Conservation (phyloP, 2,329 filamentous ascomycete genomes). For the Colletotrichum chrysophilum region DNA sequence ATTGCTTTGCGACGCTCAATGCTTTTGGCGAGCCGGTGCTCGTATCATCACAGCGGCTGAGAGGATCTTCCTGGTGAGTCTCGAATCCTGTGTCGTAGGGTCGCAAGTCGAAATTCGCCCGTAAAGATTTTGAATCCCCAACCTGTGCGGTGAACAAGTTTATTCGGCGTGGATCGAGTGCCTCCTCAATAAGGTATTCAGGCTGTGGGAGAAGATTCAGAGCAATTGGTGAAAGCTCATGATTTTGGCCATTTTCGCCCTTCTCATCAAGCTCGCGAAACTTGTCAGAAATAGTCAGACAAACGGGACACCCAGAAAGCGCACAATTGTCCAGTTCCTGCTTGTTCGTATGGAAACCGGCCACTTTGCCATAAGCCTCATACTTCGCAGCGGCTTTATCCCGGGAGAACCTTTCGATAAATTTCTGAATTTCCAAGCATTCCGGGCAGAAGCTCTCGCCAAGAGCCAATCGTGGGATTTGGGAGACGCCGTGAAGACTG, state of each 20-base stretch:
- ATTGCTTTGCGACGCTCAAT: background rate
- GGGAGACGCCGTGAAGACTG: accelerated
- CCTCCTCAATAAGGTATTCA: background rate
- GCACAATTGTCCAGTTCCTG: background rate
- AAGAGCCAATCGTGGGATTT: background rate
- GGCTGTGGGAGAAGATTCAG: too few species aligned
- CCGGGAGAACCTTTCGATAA: accelerated
- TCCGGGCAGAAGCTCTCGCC: background rate
- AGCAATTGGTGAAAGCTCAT: too few species aligned
- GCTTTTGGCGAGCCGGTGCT: background rate
- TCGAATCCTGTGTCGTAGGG: background rate
- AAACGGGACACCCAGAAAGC: accelerated
- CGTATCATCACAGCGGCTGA: accelerated
- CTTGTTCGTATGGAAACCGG: background rate
- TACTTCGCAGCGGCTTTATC: background rate
- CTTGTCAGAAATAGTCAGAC: background rate
- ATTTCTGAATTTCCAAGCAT: background rate
- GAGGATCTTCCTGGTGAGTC: background rate
- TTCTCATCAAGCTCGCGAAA: background rate
- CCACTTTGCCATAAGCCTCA: accelerated
- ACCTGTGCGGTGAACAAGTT: accelerated
- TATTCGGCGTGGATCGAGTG: accelerated
- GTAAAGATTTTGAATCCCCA: background rate
- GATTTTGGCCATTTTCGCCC: background rate
- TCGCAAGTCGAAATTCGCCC: accelerated